Conservation (phyloP, 495 filamentous ascomycete genomes). For the Staphylotrichum tortipilum region DNA sequence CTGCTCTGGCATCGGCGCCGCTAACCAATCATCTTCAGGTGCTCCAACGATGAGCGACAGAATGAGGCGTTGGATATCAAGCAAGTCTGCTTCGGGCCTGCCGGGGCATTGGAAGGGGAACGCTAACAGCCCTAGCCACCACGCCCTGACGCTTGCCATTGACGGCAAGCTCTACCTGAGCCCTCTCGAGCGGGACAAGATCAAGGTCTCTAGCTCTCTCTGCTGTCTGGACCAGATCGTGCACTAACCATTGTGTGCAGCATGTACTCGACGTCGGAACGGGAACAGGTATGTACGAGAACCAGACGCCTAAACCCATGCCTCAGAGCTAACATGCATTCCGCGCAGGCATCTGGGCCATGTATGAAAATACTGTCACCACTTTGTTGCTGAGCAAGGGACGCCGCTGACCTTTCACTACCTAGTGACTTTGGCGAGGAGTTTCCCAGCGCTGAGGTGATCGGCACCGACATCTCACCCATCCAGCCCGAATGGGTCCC, state of each 20-base stretch:
- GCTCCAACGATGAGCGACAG: conserved; percentile 22
- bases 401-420: neutral
- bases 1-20: too few relatives aligned
- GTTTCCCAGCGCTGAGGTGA: conserved; percentile 42
- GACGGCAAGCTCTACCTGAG: conserved; percentile 37
- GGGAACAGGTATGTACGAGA: too few relatives aligned
- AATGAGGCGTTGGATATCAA: neutral
- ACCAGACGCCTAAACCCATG: too few relatives aligned
- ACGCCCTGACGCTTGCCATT: conserved; percentile 22
- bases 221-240: neutral
- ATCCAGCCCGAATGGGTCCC: conserved; percentile 46
- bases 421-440: conserved; percentile 33
- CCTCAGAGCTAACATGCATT: neutral
- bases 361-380: too few relatives aligned
- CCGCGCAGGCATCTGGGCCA: conserved; percentile 26
- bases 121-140: conserved; percentile 19
- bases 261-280: too few relatives aligned
- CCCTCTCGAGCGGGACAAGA: conserved; percentile 17
- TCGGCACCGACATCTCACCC: conserved; percentile 57
- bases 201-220: conserved; percentile 6
- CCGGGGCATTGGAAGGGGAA: too few relatives aligned
- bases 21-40: too few relatives aligned
- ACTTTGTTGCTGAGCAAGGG: too few relatives aligned
- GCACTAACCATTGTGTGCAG: conserved; percentile 18
- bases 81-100: conserved; percentile 6